These are phyloP conservation scores for Nicotiana obtusifolia DNA, from an alignment of 257 asterid species.

Conservation along the genomic window DNA sequence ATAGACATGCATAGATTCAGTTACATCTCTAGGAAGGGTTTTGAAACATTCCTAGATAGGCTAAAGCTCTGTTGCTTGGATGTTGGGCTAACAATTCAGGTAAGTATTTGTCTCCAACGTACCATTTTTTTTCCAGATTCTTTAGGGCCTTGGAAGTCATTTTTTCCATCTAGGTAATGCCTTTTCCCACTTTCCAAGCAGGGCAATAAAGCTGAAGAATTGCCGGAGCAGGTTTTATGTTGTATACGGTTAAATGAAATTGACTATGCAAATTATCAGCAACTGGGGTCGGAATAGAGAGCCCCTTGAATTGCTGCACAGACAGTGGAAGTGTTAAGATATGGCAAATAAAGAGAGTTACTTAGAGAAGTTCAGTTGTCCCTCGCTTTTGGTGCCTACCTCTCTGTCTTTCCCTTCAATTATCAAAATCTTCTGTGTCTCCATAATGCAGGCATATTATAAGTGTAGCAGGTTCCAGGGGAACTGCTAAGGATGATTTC, in stretches of 20 bases:
- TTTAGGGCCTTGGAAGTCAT: background rate
- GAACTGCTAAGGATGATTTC: background rate
- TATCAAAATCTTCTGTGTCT: background rate
- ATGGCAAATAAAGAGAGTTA: constrained; percentile 4
- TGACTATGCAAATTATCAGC: constrained; percentile 75
- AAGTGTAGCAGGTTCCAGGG: background rate
- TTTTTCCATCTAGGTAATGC: constrained; percentile 7
- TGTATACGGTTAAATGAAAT: constrained; percentile 79
- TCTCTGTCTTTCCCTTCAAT: background rate
- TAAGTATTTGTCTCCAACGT: constrained; percentile 19
- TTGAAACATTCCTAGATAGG: constrained; percentile 68
- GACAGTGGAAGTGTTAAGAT: constrained; percentile 15
- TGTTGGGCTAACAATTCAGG: constrained; percentile 95
- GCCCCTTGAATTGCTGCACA: constrained; percentile 33
- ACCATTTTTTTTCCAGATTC: background rate
- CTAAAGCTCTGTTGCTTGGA: constrained; percentile 76
- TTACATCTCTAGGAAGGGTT: constrained; percentile 85
- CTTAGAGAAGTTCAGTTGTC: background rate
- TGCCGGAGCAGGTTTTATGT: constrained; percentile 92
- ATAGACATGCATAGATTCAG: constrained; percentile 96
- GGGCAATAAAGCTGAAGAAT: constrained; percentile 93
- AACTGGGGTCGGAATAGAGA: constrained; percentile 43
- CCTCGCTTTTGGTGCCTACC: background rate
- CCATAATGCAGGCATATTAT: background rate
- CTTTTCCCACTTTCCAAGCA: constrained; percentile 24